Evolutionary conservation across 805 yeast genomes (phyloP).

Genomic region (Grigorovia transvaalensis): DNA sequence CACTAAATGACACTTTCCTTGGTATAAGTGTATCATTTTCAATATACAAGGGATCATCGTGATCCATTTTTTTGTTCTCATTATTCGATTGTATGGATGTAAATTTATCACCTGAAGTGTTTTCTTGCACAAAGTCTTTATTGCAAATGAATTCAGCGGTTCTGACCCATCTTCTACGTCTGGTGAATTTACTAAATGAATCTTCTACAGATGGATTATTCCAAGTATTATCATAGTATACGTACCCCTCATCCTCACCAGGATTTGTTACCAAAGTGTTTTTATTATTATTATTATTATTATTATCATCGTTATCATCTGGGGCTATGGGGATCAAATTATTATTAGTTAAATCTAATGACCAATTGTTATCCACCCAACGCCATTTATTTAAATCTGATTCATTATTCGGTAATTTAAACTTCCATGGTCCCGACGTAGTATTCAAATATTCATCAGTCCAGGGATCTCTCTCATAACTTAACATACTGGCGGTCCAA

Average conservation of each 20-base stretch:
- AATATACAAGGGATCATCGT: neutral
- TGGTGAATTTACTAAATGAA: slow-evolving; percentile 78
- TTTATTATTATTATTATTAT: too few species aligned
- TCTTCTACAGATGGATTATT: slow-evolving; percentile 82
- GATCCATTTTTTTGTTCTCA: neutral
- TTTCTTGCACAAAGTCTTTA: neutral
- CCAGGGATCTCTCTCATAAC: slow-evolving; percentile 94
- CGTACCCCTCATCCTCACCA: slow-evolving; percentile 68
- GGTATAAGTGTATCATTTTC: neutral
- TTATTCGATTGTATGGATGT: neutral
- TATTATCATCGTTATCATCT: too few species aligned
- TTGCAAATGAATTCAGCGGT: slow-evolving; percentile 68
- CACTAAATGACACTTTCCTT: slow-evolving; percentile 28
- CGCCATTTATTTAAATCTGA: slow-evolving; percentile 73
- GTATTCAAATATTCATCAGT: slow-evolving; percentile 92
- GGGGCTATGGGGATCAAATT: slow-evolving; percentile 67
- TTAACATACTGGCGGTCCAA: slow-evolving; percentile 86
- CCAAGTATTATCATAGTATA: slow-evolving; percentile 92
- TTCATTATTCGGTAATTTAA: slow-evolving; percentile 68
- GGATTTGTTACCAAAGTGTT: slow-evolving; percentile 56
- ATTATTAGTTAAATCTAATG: slow-evolving; percentile 79
- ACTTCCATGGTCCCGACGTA: slow-evolving; percentile 62
- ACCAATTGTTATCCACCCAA: slow-evolving; percentile 93
- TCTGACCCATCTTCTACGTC: slow-evolving; percentile 92
- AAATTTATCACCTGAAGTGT: neutral